Percentiles rank a stretch among this genome's conserved stretches.
Conservation (phyloP, 106 monocot genomes). For the Iris macrosiphon region DNA sequence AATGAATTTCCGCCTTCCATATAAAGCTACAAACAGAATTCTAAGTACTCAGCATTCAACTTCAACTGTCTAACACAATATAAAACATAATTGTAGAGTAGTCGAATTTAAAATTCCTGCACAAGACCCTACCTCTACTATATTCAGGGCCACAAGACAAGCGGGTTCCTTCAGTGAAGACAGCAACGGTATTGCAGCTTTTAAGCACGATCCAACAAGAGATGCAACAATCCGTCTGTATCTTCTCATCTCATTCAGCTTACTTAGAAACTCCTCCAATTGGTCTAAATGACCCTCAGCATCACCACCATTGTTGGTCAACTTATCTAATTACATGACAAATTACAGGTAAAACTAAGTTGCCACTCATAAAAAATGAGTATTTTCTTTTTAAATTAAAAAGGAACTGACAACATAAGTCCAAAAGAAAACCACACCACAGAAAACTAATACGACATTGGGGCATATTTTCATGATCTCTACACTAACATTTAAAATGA, state of each 20-base stretch:
- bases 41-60: neutral
- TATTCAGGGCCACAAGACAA: constrained; percentile 66
- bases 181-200: constrained; percentile 63
- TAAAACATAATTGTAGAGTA: neutral
- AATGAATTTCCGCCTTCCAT: no score
- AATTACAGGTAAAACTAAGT: neutral
- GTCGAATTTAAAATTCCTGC: neutral
- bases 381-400: no score
- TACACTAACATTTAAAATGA: no score
- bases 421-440: no score
- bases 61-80: no score
- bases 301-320: neutral
- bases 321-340: constrained; percentile 16
- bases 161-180: constrained; percentile 67
- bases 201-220: constrained; percentile 69
- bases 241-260: constrained; percentile 78
- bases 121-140: constrained; percentile 55
- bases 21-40: neutral
- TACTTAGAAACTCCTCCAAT: constrained; percentile 49
- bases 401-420: no score
- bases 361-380: neutral
- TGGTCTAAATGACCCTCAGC: constrained; percentile 38
- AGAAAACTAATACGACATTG: no score
- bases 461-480: no score
- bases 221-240: constrained; percentile 89